Conservation (phyloP, 495 filamentous ascomycete genomes). For the Annulohypoxylon nitens region DNA sequence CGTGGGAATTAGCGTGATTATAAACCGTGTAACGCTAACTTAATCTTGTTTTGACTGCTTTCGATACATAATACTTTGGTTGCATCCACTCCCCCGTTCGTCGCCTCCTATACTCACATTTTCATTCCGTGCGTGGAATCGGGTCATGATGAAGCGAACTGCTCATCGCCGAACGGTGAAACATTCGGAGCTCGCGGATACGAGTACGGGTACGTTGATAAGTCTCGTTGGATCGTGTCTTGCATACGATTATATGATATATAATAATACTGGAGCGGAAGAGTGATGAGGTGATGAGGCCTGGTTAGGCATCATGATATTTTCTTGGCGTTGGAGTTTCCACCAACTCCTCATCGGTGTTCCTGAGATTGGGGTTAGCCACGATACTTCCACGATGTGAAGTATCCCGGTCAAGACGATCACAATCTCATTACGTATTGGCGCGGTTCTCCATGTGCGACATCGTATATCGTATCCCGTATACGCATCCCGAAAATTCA, state of each 20-base stretch:
- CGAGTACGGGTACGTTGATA: no score
- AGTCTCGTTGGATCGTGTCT: no score
- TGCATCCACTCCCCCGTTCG: no score
- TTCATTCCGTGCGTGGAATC: no score
- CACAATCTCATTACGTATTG: neutral
- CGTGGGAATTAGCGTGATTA: neutral
- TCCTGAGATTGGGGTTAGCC: neutral
- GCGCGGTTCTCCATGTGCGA: neutral
- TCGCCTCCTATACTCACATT: no score
- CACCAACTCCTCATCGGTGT: neutral
- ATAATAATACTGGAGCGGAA: neutral
- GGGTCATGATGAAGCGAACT: no score
- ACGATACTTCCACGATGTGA: neutral
- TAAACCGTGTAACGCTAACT: neutral
- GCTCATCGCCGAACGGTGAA: no score
- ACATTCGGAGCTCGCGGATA: no score
- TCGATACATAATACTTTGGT: neutral
- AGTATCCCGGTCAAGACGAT: neutral
- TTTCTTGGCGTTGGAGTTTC: constrained; percentile 21
- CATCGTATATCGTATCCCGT: neutral
- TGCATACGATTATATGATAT: no score
- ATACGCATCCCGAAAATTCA: neutral
- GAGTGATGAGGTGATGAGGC: constrained; percentile 32
- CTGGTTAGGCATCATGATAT: constrained; percentile 26
- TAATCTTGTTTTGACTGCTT: constrained; percentile 1